phyloP scores from a whole-genome alignment of 2,329 filamentous ascomycete genomes.

The Cercospora sojina region DNA sequence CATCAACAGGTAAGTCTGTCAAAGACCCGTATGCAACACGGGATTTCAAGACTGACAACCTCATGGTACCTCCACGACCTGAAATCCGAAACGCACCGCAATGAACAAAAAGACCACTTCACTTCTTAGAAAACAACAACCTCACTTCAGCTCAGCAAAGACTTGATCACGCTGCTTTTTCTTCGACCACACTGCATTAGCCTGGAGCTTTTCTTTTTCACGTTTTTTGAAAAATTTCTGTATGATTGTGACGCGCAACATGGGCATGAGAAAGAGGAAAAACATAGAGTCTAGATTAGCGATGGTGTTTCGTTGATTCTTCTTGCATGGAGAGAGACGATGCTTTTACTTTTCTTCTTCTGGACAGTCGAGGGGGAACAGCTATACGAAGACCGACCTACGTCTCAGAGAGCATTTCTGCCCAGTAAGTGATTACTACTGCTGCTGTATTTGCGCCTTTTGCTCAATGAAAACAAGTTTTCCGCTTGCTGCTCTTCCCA shows the following conservation, averaged over 20 bases:
- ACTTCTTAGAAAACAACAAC: neutral
- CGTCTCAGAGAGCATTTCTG: neutral
- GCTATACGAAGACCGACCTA: neutral
- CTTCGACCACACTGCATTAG: slow-evolving; percentile 20
- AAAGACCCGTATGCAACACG: neutral
- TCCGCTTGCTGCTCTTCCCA: slow-evolving; percentile 6
- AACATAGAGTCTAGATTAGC: slow-evolving; percentile 27
- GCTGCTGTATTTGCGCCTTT: slow-evolving; percentile 15
- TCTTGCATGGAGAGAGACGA: slow-evolving; percentile 1
- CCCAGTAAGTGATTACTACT: neutral
- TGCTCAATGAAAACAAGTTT: slow-evolving; percentile 22
- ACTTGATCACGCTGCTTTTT: neutral
- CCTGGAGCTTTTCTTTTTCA: slow-evolving; percentile 16
- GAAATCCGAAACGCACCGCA: neutral
- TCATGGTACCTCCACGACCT: slow-evolving; percentile 7
- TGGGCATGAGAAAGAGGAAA: slow-evolving; percentile 18
- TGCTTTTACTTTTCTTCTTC: neutral
- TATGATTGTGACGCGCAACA: slow-evolving; percentile 26
- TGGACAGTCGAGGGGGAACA: neutral
- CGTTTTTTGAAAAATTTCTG: slow-evolving; percentile 14
- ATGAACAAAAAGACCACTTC: slow-evolving; percentile 4
- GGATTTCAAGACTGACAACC: slow-evolving; percentile 3
- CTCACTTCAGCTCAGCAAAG: neutral
- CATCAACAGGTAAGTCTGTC: slow-evolving; percentile 22
- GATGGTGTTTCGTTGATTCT: slow-evolving; percentile 22